Base-by-base conservation (phyloP, 1,139 yeast genomes). In the Blastobotrys arbuscula region DNA sequence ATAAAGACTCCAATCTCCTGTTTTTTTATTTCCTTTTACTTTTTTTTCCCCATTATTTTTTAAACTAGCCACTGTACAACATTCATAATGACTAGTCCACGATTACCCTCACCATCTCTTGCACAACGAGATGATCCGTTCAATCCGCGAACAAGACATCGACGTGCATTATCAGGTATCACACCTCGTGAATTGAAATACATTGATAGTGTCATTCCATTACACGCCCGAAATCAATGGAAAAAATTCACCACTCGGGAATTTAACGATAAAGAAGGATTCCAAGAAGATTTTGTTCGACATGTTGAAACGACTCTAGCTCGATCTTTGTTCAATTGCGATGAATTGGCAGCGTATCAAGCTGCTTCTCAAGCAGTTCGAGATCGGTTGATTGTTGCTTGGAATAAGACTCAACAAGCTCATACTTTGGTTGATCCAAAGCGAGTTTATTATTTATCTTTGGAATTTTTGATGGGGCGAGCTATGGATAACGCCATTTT, bases 401-500 rank as follows among this genome's bases (percentile, higher is more conserved):
- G 97, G 97, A 88, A 90, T 63, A 83, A 84, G 66, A 89, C 97
- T 45, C 97, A 89, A 69, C 96, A 89, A 67, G 77, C 79, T 59
- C 94, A 87, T 67, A 87, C 97, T 18, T 68, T 84, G 48, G 81
- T 80, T 59, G 95, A 86, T 64, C 88, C 87, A 48, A 90, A 90
- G 70, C 74, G 97, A 56, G 83, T 89, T 41, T 90, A 90, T 69
- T 90, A 89, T 65, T 69, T 89, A 55, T 85, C 95, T 2, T 74
- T 90, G 58, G 97, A 90, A 69, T 90, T 88, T 65, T 73, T 90
- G 57, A 88, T 90, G 96, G 97, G 97, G 42, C 78, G 96, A 61
- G 96, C 97, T 44, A 75, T 90, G 77, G 97, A 90, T 69, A 90
- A 89, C 66, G 96, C 97, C 37, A 72, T 90, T 71, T 84, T 88